Evolutionary conservation across 805 yeast genomes (phyloP).

Genomic region (Deakozyma indianensis): DNA sequence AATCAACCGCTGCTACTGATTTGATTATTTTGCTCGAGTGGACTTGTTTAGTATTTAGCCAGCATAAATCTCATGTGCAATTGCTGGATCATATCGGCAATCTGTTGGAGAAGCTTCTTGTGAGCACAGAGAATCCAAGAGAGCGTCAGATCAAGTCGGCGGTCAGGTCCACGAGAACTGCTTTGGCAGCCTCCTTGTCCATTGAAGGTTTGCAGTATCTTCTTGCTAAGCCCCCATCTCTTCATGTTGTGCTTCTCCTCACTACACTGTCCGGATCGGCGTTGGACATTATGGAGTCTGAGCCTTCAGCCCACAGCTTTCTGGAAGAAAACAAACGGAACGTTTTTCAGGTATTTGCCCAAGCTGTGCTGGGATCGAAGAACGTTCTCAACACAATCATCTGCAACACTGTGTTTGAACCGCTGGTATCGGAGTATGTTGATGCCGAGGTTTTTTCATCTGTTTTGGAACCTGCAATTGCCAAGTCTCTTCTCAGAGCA

Average conservation of each 20-base stretch:
- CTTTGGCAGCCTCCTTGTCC: constrained; percentile 7
- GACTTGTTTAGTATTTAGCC: constrained; percentile 22
- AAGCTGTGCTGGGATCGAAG: constrained; percentile 19
- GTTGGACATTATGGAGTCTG: constrained; percentile 11
- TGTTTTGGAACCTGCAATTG: constrained; percentile 43
- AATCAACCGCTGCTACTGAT: constrained; percentile 35
- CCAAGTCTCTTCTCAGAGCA: constrained; percentile 62
- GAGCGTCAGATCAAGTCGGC: constrained; percentile 13
- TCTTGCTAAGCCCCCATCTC: constrained; percentile 8
- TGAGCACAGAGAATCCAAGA: constrained; percentile 18
- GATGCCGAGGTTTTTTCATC: constrained; percentile 26
- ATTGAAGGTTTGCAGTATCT: constrained; percentile 8
- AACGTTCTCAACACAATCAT: constrained; percentile 10
- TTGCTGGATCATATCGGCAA: constrained; percentile 21
- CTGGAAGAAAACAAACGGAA: constrained; percentile 7
- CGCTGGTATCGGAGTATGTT: constrained; percentile 28
- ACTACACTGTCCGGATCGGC: constrained; percentile 24
- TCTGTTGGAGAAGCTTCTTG: constrained; percentile 28
- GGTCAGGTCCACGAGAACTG: constrained; percentile 16
- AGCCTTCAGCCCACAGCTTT: constrained; percentile 10
- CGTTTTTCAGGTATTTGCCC: constrained; percentile 14
- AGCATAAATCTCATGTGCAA: constrained; percentile 1
- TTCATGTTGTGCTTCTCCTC: constrained; percentile 16
- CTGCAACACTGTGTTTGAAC: constrained; percentile 21
- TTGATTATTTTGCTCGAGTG: constrained; percentile 44